Evolutionary conservation across 2,329 filamentous ascomycete species (phyloP), one percentile per base, ranked within the genome.

Genomic region (Ophiocordyceps unilateralis): DNA sequence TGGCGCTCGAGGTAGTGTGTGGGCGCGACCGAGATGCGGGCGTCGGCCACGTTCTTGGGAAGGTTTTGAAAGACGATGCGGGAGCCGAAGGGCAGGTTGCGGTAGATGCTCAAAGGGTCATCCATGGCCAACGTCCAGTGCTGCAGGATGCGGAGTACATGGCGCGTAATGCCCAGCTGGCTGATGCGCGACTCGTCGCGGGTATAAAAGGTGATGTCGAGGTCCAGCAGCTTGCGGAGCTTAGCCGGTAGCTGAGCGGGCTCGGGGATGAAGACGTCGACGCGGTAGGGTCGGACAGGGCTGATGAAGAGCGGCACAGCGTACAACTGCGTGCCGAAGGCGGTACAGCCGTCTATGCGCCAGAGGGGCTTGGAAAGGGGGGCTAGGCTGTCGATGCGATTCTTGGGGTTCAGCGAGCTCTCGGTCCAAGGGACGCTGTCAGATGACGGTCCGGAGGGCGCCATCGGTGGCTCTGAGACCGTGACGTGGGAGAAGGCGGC

Each of bases 261-360:
- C 45, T 74, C 68, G 4, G 71, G 67, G 26, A 77, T 66, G 51
- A 74, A 78, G 21, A 74, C 65, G 52, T 78, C 74, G 50, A 77
- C 65, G 34, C 73, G 68, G 49, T 73, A 63, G 1, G 74, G 74
- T 4, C 66, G 58, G 19, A 66, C 52, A 15, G 57, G 50, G 5
- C 51, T 49, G 24, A 72, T 49, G 51, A 76, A 76, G 20, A 72
- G 58, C 15, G 75, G 74, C 4, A 74, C 53, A 23, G 65, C 67
- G 52, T 71, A 77, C 51, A 69, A 73, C 53, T 76, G 74, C 11
- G 69, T 75, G 5, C 73, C 74, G 43, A 72, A 62, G 17, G 66
- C 69, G 20, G 70, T 69, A 49, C 67, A 72, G 41, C 74, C 74
- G 48, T 78, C 74, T 40, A 79, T 68, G 28, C 70, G 65, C 74